phyloP scores from a whole-genome alignment of 1,284 basidiomycete genomes.

The Bondarzewia mesenterica region DNA sequence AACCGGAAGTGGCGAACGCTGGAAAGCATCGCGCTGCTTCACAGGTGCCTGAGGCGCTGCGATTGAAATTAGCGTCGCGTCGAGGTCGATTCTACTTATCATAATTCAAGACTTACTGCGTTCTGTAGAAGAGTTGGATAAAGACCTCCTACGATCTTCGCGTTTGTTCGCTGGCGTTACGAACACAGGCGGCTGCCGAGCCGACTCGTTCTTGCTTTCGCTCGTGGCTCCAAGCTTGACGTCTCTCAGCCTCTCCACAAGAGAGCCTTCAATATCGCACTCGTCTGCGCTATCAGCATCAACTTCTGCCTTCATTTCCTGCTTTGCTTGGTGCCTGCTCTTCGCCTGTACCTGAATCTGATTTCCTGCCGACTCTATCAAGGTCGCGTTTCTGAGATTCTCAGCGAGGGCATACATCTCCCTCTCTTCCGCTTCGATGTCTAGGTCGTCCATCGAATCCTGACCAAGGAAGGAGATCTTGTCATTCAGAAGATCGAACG shows the following conservation, averaged over 20 bases:
- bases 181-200: background rate
- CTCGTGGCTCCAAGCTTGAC: slow-evolving; percentile 5
- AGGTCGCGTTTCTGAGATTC: background rate
- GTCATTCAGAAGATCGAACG: slow-evolving; percentile 58
- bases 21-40: slow-evolving; percentile 4
- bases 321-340: background rate
- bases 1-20: background rate
- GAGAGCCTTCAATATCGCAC: background rate
- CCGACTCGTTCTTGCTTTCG: slow-evolving; percentile 1
- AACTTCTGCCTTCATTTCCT: background rate
- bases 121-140: background rate
- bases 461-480: slow-evolving; percentile 46
- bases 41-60: slow-evolving; percentile 6
- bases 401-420: slow-evolving; percentile 6
- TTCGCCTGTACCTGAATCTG: background rate
- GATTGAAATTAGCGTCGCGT: background rate
- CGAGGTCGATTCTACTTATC: background rate
- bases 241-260: slow-evolving; percentile 14
- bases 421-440: slow-evolving; percentile 10
- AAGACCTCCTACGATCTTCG: background rate
- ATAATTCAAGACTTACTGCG: slow-evolving; percentile 3
- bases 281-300: slow-evolving; percentile 7
- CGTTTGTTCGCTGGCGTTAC: background rate
- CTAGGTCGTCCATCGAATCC: slow-evolving; percentile 20
- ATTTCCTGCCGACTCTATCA: background rate